phyloP scores from a whole-genome alignment of 768 basidiomycete genomes.

The Candolleomyces eurysporus region DNA sequence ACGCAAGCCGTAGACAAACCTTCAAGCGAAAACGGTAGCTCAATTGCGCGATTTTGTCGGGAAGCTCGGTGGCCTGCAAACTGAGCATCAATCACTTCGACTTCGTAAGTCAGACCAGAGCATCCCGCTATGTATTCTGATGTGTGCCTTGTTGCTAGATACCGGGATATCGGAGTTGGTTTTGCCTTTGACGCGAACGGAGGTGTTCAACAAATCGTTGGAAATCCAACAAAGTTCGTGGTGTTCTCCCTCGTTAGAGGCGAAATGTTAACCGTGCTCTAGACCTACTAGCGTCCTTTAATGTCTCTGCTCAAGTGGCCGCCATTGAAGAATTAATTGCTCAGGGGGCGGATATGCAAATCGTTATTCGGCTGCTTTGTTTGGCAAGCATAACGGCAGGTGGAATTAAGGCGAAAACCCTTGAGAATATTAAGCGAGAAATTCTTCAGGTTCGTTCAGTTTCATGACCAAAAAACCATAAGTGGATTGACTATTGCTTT shows the following conservation, averaged over 20 bases:
- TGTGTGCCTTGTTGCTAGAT: constrained; percentile 47
- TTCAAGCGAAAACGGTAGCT: constrained; percentile 86
- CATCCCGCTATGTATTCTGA: not conserved
- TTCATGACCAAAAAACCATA: constrained; percentile 4
- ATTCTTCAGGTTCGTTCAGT: constrained; percentile 64
- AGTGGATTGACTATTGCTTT: constrained; percentile 36
- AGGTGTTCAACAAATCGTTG: constrained; percentile 86
- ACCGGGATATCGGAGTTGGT: constrained; percentile 93
- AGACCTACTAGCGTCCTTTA: constrained; percentile 96
- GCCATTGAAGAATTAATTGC: constrained; percentile 90
- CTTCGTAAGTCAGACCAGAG: constrained; percentile 62
- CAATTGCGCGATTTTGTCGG: constrained; percentile 96
- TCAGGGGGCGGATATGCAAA: constrained; percentile 79
- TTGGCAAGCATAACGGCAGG: constrained; percentile 82
- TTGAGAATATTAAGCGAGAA: constrained; percentile 90
- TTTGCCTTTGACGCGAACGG: constrained; percentile 78
- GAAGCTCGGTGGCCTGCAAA: constrained; percentile 87
- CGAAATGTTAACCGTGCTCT: constrained; percentile 6
- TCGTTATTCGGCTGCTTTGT: constrained; percentile 77
- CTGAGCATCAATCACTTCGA: constrained; percentile 84
- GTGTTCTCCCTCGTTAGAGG: not conserved
- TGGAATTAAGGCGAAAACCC: constrained; percentile 80
- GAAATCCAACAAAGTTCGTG: constrained; percentile 93
- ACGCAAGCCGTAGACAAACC: constrained; percentile 54
- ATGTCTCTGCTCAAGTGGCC: constrained; percentile 73